phyloP scores from a whole-genome alignment of 768 basidiomycete genomes.

The Agaricus subrufescens region DNA sequence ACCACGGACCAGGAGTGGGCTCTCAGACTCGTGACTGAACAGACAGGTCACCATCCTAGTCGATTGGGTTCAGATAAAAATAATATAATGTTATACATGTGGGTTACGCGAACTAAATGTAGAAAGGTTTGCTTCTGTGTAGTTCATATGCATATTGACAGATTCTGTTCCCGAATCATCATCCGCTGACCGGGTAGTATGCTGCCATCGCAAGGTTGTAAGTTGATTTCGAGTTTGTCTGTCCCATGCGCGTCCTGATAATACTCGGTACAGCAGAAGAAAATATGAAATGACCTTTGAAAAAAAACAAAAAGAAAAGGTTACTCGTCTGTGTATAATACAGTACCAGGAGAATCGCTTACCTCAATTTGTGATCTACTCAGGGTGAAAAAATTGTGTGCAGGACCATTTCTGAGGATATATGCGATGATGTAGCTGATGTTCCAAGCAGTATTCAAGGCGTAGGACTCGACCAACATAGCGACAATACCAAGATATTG shows the following conservation, averaged over 20 bases:
- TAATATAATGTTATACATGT: too few relatives aligned
- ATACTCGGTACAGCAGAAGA: background rate
- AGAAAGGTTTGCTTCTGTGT: too few relatives aligned
- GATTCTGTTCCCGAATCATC: too few relatives aligned
- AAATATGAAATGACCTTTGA: background rate
- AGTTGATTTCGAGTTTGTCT: background rate
- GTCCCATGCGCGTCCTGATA: background rate
- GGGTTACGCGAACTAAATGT: too few relatives aligned
- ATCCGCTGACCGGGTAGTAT: too few relatives aligned
- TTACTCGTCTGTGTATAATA: too few relatives aligned
- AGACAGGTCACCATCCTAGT: too few relatives aligned
- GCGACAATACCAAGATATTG: background rate
- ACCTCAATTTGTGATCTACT: background rate
- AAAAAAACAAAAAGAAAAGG: background rate
- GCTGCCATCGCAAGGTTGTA: background rate
- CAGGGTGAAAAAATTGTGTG: background rate
- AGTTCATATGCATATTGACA: too few relatives aligned
- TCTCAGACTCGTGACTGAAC: too few relatives aligned
- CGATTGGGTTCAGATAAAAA: too few relatives aligned
- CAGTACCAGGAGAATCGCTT: background rate
- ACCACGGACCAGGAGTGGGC: too few relatives aligned
- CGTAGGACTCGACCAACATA: conserved; percentile 1
- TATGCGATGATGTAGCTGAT: background rate
- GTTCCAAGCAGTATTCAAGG: background rate
- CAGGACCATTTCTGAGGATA: background rate